phyloP scores from a whole-genome alignment of 805 yeast genomes.

The Candida germanica region DNA sequence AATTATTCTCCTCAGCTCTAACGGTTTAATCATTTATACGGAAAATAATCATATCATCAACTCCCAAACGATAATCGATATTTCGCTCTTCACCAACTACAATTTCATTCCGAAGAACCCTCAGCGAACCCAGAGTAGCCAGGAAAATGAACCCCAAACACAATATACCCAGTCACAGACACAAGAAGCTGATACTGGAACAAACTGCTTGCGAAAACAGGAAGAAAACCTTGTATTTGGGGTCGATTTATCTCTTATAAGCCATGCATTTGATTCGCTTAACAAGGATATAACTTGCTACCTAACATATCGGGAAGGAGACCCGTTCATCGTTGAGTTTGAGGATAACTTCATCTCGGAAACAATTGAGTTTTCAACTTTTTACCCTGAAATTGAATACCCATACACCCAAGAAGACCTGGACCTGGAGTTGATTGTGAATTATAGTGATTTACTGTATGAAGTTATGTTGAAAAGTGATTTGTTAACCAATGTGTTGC shows the following conservation, averaged over 20 bases:
- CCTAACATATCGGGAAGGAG: slow-evolving; percentile 34
- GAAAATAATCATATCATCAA: slow-evolving; percentile 37
- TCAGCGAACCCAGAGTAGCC: no score
- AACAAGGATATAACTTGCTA: slow-evolving; percentile 31
- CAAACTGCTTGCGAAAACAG: not conserved
- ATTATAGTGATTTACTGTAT: slow-evolving; percentile 28
- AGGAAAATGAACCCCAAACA: not conserved
- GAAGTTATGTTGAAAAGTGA: slow-evolving; percentile 40
- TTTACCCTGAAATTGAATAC: slow-evolving; percentile 27
- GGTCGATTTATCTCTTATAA: slow-evolving; percentile 32
- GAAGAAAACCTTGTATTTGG: slow-evolving; percentile 26
- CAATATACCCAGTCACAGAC: slow-evolving; percentile 6
- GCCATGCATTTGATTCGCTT: slow-evolving; percentile 35
- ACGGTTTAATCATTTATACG: slow-evolving; percentile 32
- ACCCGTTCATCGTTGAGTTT: slow-evolving; percentile 38
- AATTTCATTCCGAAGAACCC: slow-evolving; percentile 14
- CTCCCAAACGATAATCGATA: slow-evolving; percentile 33
- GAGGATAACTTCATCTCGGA: slow-evolving; percentile 41
- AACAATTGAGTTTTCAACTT: slow-evolving; percentile 40
- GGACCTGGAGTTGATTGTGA: slow-evolving; percentile 18
- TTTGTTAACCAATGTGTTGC: slow-evolving; percentile 32
- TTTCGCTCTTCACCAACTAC: slow-evolving; percentile 32
- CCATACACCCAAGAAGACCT: slow-evolving; percentile 22
- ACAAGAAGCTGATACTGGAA: not conserved
- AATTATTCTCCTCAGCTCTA: slow-evolving; percentile 27